Evolutionary conservation across 257 asterid species (phyloP).

Genomic region (Solanum tacnaense): DNA sequence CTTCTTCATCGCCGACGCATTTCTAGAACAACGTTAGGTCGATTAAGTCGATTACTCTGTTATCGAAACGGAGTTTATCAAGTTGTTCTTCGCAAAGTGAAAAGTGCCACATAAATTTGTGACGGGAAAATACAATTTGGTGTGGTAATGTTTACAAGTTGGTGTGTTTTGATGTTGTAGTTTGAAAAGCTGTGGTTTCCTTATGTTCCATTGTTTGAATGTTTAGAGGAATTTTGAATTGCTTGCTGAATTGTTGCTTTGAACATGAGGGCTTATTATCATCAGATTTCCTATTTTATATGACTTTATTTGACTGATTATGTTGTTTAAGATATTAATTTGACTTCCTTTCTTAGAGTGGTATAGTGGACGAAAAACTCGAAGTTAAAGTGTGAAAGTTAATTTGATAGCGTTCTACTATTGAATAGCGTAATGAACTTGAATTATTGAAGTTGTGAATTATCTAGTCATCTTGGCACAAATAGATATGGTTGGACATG

Average conservation of each 20-base stretch:
- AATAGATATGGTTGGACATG: background rate
- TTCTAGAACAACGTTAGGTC: constrained; percentile 24
- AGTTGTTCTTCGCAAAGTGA: constrained; percentile 22
- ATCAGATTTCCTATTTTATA: background rate
- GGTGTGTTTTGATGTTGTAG: background rate
- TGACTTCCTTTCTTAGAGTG: background rate
- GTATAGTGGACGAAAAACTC: background rate
- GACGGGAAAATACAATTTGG: background rate
- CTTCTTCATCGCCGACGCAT: constrained; percentile 10
- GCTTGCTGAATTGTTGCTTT: background rate
- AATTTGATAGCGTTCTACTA: background rate
- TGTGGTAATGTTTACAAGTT: background rate
- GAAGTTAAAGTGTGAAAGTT: background rate
- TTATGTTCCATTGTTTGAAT: background rate
- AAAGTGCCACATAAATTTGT: no score
- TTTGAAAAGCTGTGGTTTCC: background rate
- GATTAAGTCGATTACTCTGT: constrained; percentile 40
- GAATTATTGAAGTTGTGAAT: background rate
- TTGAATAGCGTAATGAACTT: background rate
- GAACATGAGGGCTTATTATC: background rate
- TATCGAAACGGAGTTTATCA: constrained; percentile 51
- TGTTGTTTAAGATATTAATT: background rate
- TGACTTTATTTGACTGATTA: background rate
- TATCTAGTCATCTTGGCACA: background rate
- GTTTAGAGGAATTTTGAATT: background rate